Conservation (phyloP, 208 protist genomes). For the Kentomonas sorsogonicus region DNA sequence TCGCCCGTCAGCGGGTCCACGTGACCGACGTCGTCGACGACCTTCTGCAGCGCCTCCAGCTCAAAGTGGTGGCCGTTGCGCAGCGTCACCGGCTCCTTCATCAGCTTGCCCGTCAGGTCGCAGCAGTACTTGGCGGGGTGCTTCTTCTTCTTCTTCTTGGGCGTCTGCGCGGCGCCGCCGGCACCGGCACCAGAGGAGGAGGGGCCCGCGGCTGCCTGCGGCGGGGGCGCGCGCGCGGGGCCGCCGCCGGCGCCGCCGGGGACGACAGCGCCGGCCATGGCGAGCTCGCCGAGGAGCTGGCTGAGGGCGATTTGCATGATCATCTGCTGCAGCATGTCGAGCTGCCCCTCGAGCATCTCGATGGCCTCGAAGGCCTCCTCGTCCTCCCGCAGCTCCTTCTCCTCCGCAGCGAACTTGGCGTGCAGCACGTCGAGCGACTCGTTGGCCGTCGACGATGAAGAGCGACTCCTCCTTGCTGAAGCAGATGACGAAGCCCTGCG, state of each 20-base stretch:
- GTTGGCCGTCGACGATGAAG: slow-evolving; percentile 51
- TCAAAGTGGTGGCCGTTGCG: slow-evolving; percentile 75
- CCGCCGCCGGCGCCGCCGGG: background rate
- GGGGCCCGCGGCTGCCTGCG: background rate
- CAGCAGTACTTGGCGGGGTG: slow-evolving; percentile 75
- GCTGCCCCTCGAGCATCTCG: slow-evolving; percentile 55
- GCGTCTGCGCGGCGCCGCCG: slow-evolving; percentile 2
- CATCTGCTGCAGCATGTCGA: slow-evolving; percentile 57
- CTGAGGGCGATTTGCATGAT: slow-evolving; percentile 71
- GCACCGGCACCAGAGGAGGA: too few relatives aligned
- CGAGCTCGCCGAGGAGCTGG: slow-evolving; percentile 64
- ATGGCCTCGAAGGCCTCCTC: slow-evolving; percentile 43
- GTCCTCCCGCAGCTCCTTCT: slow-evolving; percentile 37
- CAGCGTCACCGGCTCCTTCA: slow-evolving; percentile 83
- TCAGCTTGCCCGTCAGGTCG: slow-evolving; percentile 80
- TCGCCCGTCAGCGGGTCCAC: slow-evolving; percentile 80
- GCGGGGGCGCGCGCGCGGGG: background rate
- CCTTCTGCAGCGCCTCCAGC: slow-evolving; percentile 66
- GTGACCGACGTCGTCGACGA: slow-evolving; percentile 77
- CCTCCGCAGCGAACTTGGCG: slow-evolving; percentile 40
- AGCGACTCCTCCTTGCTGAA: slow-evolving; percentile 59
- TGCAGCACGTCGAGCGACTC: slow-evolving; percentile 53
- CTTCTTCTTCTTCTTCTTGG: slow-evolving; percentile 46
- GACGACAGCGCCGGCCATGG: slow-evolving; percentile 15
- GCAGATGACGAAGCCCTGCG: slow-evolving; percentile 68